These are phyloP conservation scores for Phytophthora niederhauseri DNA, from an alignment of 352 stramenopile species.

Conservation along the genomic window DNA sequence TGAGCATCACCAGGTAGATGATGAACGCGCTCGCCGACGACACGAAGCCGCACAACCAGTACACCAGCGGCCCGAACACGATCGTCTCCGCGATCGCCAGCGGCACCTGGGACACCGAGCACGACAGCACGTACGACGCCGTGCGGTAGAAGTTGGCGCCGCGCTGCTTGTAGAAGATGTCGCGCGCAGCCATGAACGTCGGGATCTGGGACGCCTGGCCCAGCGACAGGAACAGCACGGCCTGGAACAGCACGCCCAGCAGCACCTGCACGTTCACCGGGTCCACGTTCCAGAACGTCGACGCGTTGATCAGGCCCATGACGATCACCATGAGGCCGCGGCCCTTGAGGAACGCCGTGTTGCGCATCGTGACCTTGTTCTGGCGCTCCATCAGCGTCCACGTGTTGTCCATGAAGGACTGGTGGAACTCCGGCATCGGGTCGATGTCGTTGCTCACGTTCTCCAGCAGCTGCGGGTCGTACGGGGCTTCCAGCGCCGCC, in stretches of 20 bases:
- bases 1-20: constrained; percentile 39
- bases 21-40: constrained; percentile 29
- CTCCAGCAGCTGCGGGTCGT: constrained; percentile 17
- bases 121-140: constrained; percentile 58
- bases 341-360: constrained; percentile 41
- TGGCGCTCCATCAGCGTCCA: constrained; percentile 42
- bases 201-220: constrained; percentile 67
- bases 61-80: constrained; percentile 73
- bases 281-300: constrained; percentile 48
- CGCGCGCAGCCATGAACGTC: constrained; percentile 58
- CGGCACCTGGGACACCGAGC: constrained; percentile 60
- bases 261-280: constrained; percentile 34
- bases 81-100: constrained; percentile 55
- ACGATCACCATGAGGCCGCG: constrained; percentile 37
- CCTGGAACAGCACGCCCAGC: constrained; percentile 74
- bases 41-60: constrained; percentile 70
- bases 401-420: constrained; percentile 34
- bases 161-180: constrained; percentile 79
- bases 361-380: constrained; percentile 52
- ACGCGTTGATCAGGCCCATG: constrained; percentile 32
- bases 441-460: constrained; percentile 27
- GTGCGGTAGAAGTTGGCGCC: constrained; percentile 75
- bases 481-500: constrained; percentile 23
- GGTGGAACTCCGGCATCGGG: constrained; percentile 40
- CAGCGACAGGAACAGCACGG: constrained; percentile 72